A percentile compares a stretch with the other conserved stretches of the same genome.
phyloP scores from a whole-genome alignment of 2,329 filamentous ascomycete species.

The Fusarium anthophilum region DNA sequence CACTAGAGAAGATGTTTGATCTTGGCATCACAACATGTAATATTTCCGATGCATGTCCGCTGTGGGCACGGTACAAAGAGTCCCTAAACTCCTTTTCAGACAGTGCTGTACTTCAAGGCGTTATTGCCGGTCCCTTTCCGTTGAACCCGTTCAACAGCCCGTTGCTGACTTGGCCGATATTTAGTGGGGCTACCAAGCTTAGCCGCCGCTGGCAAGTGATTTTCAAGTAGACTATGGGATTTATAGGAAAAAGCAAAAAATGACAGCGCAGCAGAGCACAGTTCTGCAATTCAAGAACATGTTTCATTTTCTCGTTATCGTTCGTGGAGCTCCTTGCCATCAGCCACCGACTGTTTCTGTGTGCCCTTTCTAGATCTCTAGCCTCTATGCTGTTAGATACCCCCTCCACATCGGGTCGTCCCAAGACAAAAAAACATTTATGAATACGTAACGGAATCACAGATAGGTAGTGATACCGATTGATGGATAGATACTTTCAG shows the following conservation, averaged over 20 bases:
- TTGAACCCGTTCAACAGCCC: not conserved
- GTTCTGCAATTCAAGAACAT: not conserved
- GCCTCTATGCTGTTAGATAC: not conserved
- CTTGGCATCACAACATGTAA: conserved; percentile 13
- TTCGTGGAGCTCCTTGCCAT: not conserved
- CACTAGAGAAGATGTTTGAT: not conserved
- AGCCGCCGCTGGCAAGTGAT: conserved; percentile 1
- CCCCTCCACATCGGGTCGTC: not conserved
- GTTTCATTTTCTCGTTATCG: not conserved
- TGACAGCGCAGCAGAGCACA: not conserved
- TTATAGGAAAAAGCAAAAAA: not conserved
- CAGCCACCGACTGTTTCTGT: conserved; percentile 20
- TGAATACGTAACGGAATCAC: not conserved
- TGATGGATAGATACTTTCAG: not conserved
- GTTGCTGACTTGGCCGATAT: not conserved
- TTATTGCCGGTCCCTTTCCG: not conserved
- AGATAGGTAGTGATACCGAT: not conserved
- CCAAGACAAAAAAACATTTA: not conserved
- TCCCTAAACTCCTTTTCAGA: not conserved
- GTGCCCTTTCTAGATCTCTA: not conserved
- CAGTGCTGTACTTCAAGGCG: too few species aligned
- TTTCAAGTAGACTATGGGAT: not conserved
- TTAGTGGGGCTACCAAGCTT: not conserved
- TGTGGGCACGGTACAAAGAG: not conserved
- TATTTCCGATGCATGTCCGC: conserved; percentile 19